Evolutionary conservation across 345 rosid genomes (phyloP).

Genomic region (Gynandropsis gynandra): DNA sequence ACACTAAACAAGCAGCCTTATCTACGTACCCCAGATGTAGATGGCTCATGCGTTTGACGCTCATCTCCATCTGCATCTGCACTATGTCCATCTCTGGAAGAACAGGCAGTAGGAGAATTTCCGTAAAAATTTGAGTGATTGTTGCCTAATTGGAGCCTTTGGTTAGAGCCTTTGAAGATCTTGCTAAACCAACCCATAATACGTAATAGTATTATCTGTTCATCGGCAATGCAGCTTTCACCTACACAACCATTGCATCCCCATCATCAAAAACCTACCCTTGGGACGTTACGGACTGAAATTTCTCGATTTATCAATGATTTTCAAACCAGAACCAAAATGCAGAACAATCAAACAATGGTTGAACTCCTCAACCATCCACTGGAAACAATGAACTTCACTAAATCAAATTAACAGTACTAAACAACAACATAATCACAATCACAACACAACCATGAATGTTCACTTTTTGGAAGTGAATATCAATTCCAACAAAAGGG

Average conservation of each 20-base stretch:
- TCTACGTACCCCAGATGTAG: slow-evolving; percentile 59
- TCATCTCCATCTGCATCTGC: slow-evolving; percentile 27
- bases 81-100: slow-evolving; percentile 23
- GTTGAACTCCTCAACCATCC: slow-evolving; percentile 16
- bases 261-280: slow-evolving; percentile 3
- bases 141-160: slow-evolving; percentile 43
- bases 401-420: slow-evolving; percentile 5
- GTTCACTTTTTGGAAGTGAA: slow-evolving; percentile 8
- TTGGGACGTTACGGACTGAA: background rate
- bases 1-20: background rate
- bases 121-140: slow-evolving; percentile 39
- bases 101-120: slow-evolving; percentile 26
- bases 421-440: background rate
- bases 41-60: slow-evolving; percentile 35
- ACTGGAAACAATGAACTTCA: background rate
- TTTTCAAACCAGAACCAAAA: slow-evolving; percentile 1
- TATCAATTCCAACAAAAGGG: slow-evolving; percentile 13
- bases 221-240: slow-evolving; percentile 36
- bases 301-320: background rate
- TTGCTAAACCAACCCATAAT: slow-evolving; percentile 86
- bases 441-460: background rate
- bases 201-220: slow-evolving; percentile 38
- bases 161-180: slow-evolving; percentile 69
- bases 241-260: slow-evolving; percentile 31
- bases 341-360: background rate